A percentile compares a stretch with the other conserved stretches of the same genome.
phyloP scores from a whole-genome alignment of 202 grass and related monocot species.

The Carex arenaria region DNA sequence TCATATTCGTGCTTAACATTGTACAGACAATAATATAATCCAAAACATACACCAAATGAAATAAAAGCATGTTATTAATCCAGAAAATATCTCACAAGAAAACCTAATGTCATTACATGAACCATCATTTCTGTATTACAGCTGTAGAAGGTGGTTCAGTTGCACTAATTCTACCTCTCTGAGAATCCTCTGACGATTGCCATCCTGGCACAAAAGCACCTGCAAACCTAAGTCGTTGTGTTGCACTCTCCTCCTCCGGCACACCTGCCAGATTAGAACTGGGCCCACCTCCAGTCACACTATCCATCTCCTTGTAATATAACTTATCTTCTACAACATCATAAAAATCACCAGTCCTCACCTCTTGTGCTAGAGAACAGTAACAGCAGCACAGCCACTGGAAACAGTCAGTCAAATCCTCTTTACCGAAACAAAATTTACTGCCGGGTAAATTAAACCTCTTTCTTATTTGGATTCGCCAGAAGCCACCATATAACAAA shows the following conservation, averaged over 20 bases:
- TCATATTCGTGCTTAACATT: background rate
- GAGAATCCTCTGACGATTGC: background rate
- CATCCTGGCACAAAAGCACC: constrained; percentile 12
- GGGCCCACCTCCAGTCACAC: constrained; percentile 14
- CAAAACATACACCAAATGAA: background rate
- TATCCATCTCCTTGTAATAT: constrained; percentile 7
- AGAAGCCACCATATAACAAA: constrained; percentile 78
- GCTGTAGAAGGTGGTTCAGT: constrained; percentile 26
- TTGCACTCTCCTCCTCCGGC: constrained; percentile 14
- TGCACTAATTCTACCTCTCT: background rate
- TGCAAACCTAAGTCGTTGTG: constrained; percentile 24
- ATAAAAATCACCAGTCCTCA: constrained; percentile 64
- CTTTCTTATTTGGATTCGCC: constrained; percentile 81
- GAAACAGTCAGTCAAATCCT: constrained; percentile 49
- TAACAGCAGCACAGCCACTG: constrained; percentile 68
- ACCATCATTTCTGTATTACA: constrained; percentile 17
- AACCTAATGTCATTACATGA: constrained; percentile 4
- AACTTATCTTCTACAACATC: constrained; percentile 34
- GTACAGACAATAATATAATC: background rate
- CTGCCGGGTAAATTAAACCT: constrained; percentile 46
- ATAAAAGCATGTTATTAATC: background rate
- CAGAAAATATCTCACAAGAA: background rate
- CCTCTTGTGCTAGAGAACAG: constrained; percentile 62
- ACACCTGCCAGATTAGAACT: background rate
- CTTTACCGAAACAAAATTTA: constrained; percentile 41